Conservation (phyloP, 1,284 basidiomycete species). For the Coniophora puteana region DNA sequence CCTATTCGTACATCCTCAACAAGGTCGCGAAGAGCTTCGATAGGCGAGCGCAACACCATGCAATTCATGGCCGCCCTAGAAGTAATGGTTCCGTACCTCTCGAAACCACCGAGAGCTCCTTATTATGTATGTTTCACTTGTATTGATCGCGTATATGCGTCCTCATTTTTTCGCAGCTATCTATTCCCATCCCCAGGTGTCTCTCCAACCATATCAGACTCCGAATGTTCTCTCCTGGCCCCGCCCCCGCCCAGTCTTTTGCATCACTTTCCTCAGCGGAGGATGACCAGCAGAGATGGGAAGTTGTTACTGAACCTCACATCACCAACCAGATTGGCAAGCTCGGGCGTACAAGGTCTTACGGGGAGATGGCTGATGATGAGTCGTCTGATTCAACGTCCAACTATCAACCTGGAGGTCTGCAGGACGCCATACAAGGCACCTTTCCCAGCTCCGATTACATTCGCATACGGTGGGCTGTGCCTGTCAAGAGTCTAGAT, state of each 20-base stretch:
- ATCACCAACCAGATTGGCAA: slow-evolving; percentile 56
- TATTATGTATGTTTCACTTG: slow-evolving; percentile 45
- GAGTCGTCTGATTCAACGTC: slow-evolving; percentile 73
- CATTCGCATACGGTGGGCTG: slow-evolving; percentile 74
- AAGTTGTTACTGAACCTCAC: slow-evolving; percentile 71
- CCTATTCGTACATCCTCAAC: slow-evolving; percentile 28
- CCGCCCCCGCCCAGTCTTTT: slow-evolving; percentile 51
- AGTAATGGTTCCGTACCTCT: slow-evolving; percentile 66
- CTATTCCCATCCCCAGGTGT: slow-evolving; percentile 72
- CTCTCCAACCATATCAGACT: slow-evolving; percentile 71
- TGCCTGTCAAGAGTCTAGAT: slow-evolving; percentile 50
- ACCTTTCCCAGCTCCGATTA: slow-evolving; percentile 74
- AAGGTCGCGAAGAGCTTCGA: slow-evolving; percentile 44
- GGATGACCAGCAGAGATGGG: slow-evolving; percentile 65
- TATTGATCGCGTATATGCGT: not conserved
- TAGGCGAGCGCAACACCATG: slow-evolving; percentile 51
- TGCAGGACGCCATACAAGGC: slow-evolving; percentile 64
- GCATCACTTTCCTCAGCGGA: slow-evolving; percentile 73
- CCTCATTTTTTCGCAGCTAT: slow-evolving; percentile 40
- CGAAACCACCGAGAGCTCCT: slow-evolving; percentile 62
- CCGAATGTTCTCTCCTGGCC: slow-evolving; percentile 59
- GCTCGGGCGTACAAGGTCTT: slow-evolving; percentile 50
- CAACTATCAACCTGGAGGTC: slow-evolving; percentile 40
- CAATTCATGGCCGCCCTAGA: slow-evolving; percentile 79
- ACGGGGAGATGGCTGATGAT: slow-evolving; percentile 72